Percentiles rank a stretch among this genome's conserved stretches.
Conservation (phyloP, 768 basidiomycete genomes). For the Serendipita indica region DNA sequence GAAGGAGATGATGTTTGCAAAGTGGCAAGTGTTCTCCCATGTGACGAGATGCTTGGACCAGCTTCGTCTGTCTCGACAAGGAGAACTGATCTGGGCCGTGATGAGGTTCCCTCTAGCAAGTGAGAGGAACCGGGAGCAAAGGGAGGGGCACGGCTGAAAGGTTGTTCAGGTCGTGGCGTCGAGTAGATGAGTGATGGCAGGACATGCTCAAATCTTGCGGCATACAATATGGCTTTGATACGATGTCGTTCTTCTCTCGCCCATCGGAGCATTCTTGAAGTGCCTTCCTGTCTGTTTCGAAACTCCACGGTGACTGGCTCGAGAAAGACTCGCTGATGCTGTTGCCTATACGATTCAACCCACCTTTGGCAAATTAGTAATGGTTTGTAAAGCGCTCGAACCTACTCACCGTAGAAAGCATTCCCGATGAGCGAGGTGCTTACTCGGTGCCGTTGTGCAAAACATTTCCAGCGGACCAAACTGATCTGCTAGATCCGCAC, state of each 20-base stretch:
- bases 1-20: slow-evolving; percentile 14
- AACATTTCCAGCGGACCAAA: slow-evolving; percentile 19
- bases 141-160: background rate
- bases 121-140: background rate
- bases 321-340: slow-evolving; percentile 9
- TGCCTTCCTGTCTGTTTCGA: slow-evolving; percentile 4
- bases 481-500: background rate
- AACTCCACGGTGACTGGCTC: slow-evolving; percentile 11
- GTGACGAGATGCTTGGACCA: background rate
- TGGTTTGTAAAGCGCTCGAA: background rate
- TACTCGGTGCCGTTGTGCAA: slow-evolving; percentile 17
- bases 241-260: slow-evolving; percentile 9
- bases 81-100: background rate
- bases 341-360: slow-evolving; percentile 16
- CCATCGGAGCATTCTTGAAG: background rate
- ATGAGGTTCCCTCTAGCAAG: background rate
- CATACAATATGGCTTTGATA: slow-evolving; percentile 13
- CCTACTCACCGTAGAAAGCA: slow-evolving; percentile 15
- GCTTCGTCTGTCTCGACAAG: background rate
- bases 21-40: slow-evolving; percentile 7
- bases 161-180: background rate
- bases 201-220: slow-evolving; percentile 12
- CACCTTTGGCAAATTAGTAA: slow-evolving; percentile 11
- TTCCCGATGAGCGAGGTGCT: slow-evolving; percentile 17
- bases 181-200: background rate